Evolutionary conservation across 2,329 filamentous ascomycete species (phyloP).

Genomic region (Penicillium sp.): DNA sequence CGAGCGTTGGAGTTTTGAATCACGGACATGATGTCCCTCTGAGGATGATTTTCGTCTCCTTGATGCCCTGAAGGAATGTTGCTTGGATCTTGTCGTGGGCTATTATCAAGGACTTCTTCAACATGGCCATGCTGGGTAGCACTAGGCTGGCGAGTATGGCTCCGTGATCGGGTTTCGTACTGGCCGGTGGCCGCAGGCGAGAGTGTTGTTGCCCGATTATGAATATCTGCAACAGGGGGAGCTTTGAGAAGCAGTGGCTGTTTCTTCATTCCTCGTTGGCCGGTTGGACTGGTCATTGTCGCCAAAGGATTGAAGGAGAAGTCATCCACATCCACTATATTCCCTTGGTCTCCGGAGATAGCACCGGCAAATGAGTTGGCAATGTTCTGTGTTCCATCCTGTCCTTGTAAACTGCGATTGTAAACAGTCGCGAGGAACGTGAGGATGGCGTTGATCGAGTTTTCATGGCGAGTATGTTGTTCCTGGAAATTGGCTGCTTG

Average conservation of each 20-base stretch:
- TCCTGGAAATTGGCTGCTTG: conserved; percentile 88
- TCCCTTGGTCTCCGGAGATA: conserved; percentile 66
- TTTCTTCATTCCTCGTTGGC: conserved; percentile 50
- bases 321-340: conserved; percentile 66
- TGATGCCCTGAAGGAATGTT: conserved; percentile 25
- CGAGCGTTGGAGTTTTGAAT: conserved; percentile 53
- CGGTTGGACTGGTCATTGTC: conserved; percentile 38
- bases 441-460: conserved; percentile 97
- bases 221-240: conserved; percentile 36
- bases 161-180: conserved; percentile 36
- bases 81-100: conserved; percentile 32
- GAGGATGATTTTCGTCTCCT: conserved; percentile 31
- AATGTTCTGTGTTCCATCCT: conserved; percentile 74
- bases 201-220: conserved; percentile 39
- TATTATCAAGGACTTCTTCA: conserved; percentile 51
- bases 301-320: conserved; percentile 42
- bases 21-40: conserved; percentile 54
- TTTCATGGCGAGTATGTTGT: conserved; percentile 94
- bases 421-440: conserved; percentile 97
- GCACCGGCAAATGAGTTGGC: conserved; percentile 81
- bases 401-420: conserved; percentile 86
- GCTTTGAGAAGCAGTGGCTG: conserved; percentile 53
- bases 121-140: conserved; percentile 40
- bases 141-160: conserved; percentile 36
- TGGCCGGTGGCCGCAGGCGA: conserved; percentile 40